Conservation (phyloP, 164 flowering plant species). For the Malania oleifera region DNA sequence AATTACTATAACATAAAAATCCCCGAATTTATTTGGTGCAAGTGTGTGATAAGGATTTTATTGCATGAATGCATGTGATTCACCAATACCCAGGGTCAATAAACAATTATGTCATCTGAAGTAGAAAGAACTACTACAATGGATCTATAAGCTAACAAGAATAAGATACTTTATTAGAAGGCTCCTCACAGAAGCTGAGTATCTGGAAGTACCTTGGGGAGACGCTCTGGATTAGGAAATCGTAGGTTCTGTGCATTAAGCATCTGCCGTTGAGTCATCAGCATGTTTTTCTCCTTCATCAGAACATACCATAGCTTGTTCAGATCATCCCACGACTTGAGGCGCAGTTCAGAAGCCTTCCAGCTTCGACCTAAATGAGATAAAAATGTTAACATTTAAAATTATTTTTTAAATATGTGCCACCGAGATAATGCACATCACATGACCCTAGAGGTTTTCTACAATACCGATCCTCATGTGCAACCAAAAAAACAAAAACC, state of each 20-base stretch:
- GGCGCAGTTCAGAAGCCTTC: conserved; percentile 91
- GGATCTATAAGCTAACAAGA: not conserved
- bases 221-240: conserved; percentile 92
- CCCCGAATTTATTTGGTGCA: no score
- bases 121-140: not conserved
- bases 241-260: conserved; percentile 79
- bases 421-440: not conserved
- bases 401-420: not conserved
- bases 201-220: conserved; percentile 66
- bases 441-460: no score
- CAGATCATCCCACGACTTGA: conserved; percentile 94
- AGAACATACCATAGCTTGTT: conserved; percentile 91
- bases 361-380: conserved; percentile 72
- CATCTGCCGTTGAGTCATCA: conserved; percentile 96
- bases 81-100: no score
- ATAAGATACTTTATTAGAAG: not conserved
- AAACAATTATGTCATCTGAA: no score
- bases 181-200: not conserved
- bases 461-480: no score
- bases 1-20: no score
- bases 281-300: conserved; percentile 93
- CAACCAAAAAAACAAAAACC: no score
- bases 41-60: no score
- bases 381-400: not conserved
- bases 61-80: no score